Evolutionary conservation across 2,329 filamentous ascomycete genomes (phyloP), one percentile per base, ranked within the genome.

Genomic region (Ceratocystis ficicola): DNA sequence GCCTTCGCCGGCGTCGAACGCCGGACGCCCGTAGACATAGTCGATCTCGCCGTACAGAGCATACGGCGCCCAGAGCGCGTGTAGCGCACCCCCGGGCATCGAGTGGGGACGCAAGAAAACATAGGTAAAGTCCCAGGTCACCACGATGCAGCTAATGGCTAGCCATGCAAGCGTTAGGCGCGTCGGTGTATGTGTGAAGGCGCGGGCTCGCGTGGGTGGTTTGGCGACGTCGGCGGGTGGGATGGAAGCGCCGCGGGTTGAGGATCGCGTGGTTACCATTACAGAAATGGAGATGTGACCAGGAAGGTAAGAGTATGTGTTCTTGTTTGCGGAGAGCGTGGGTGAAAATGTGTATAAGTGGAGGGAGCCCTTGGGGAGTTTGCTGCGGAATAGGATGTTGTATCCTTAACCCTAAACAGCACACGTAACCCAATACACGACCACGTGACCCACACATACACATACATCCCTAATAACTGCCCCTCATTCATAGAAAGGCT

Each of bases 81-180:
- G 89, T 64, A 87, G 77, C 60, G 75, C 76, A 17, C 90, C 90
- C 70, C 89, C 89, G 0, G 86, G 84, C 88, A 96, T 94, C 66
- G 85, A 88, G 74, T 86, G 83, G 36, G 91, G 91, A 22, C 91
- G 88, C 65, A 89, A 77, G 60, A 95, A 78, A 48, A 95, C 84
- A 77, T 95, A 96, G 67, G 79, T 78, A 36, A 83, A 83, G 76
- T 96, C 91, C 91, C 91, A 95, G 63, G 83, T 72, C 62, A 95
- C 89, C 68, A 95, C 81, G 1, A 89, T 89, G 17, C 94, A 76
- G 22, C 88, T 91, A 68, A 93, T 69, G 67, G 80, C 75, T 30
- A 95, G 80, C 90, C 90, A 95, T 69, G 85, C 70, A 55, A 90
- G 80, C 25, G 78, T 81, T 0, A 73, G 65, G 1, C 71, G 68